phyloP scores from a whole-genome alignment of 2,329 filamentous ascomycete species.

The Ascochyta lentis region DNA sequence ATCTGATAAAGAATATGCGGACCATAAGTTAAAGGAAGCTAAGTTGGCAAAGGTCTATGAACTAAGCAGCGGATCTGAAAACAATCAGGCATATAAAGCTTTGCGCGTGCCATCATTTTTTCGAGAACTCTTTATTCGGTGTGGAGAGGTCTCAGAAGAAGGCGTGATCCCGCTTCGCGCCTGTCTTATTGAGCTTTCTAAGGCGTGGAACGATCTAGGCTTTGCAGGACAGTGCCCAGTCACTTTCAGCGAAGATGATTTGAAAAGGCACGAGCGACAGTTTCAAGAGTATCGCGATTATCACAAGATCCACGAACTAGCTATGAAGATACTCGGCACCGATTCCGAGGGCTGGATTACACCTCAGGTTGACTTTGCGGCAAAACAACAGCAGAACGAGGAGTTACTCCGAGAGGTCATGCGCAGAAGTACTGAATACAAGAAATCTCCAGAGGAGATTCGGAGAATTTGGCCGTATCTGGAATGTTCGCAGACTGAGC shows the following conservation, averaged over 20 bases:
- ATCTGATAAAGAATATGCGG: slow-evolving; percentile 8
- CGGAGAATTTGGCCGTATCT: slow-evolving; percentile 28
- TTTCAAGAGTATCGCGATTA: slow-evolving; percentile 42
- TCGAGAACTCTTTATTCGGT: slow-evolving; percentile 43
- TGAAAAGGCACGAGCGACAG: slow-evolving; percentile 34
- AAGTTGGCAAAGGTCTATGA: slow-evolving; percentile 42
- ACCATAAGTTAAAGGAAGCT: slow-evolving; percentile 14
- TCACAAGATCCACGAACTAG: slow-evolving; percentile 36
- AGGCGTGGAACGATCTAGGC: slow-evolving; percentile 34
- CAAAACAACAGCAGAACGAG: slow-evolving; percentile 28
- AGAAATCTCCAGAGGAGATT: slow-evolving; percentile 22
- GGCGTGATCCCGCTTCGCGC: slow-evolving; percentile 43
- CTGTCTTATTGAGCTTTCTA: slow-evolving; percentile 43
- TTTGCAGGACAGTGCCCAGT: slow-evolving; percentile 36
- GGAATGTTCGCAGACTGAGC: slow-evolving; percentile 8
- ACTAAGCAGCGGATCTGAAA: slow-evolving; percentile 28
- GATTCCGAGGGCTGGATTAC: slow-evolving; percentile 48
- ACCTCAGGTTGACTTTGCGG: slow-evolving; percentile 38
- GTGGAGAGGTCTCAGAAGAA: slow-evolving; percentile 36
- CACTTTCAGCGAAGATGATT: slow-evolving; percentile 36
- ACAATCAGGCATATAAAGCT: slow-evolving; percentile 31
- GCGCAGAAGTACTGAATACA: slow-evolving; percentile 20
- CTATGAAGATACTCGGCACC: slow-evolving; percentile 36
- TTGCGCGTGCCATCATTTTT: slow-evolving; percentile 38
- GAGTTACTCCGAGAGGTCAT: slow-evolving; percentile 29